These are phyloP conservation scores for Nicotiana undulata DNA, from an alignment of 257 asterid genomes.

Conservation along the genomic window DNA sequence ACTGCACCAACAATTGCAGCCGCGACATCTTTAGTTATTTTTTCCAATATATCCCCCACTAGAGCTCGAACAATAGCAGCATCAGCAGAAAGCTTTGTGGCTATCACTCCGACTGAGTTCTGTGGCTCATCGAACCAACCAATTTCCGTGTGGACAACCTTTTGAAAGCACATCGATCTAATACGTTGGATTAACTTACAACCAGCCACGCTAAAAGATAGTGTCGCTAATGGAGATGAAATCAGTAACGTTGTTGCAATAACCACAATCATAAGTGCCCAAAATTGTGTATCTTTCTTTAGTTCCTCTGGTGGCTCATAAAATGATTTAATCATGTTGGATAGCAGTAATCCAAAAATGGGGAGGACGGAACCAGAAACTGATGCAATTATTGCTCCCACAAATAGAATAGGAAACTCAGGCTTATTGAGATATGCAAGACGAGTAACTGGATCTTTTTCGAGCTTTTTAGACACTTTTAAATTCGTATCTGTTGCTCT, in stretches of 20 bases:
- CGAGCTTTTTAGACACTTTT: constrained; percentile 25
- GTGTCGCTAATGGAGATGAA: constrained; percentile 42
- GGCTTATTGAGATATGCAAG: constrained; percentile 51
- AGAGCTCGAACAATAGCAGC: constrained; percentile 56
- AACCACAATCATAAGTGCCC: constrained; percentile 47
- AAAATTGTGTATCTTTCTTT: constrained; percentile 40
- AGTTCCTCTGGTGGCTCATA: constrained; percentile 38
- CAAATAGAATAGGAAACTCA: constrained; percentile 40
- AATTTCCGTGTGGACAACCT: constrained; percentile 55
- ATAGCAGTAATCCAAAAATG: constrained; percentile 37
- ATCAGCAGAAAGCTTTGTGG: constrained; percentile 60
- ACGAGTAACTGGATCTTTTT: constrained; percentile 39
- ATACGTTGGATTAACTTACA: constrained; percentile 45
- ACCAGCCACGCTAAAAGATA: constrained; percentile 54
- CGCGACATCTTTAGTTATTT: constrained; percentile 44
- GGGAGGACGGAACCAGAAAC: constrained; percentile 62
- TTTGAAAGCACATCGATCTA: constrained; percentile 51
- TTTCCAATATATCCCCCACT: constrained; percentile 56
- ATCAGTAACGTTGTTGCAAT: constrained; percentile 34
- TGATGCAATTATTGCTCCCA: constrained; percentile 39
- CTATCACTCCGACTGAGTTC: constrained; percentile 56
- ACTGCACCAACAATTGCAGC: constrained; percentile 40
- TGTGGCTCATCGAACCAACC: constrained; percentile 53
- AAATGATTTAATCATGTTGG: constrained; percentile 45
- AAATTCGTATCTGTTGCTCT: neutral